These are phyloP conservation scores for Ramaria rubella DNA, from an alignment of 768 basidiomycete genomes.

Conservation along the genomic window DNA sequence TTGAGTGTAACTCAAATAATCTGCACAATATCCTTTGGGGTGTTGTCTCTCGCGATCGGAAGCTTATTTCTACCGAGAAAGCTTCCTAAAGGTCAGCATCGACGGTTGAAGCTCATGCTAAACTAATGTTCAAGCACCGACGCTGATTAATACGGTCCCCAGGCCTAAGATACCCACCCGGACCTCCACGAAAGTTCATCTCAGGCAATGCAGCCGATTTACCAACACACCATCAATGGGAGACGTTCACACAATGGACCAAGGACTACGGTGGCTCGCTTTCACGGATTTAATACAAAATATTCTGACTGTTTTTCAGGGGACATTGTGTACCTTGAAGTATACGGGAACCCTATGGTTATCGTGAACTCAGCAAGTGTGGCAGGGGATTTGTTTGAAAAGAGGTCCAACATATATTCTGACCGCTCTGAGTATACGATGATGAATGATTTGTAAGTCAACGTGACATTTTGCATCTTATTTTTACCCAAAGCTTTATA, in stretches of 20 bases:
- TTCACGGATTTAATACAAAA: not conserved
- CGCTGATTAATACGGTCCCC: not conserved
- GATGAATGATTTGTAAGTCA: conserved; percentile 37
- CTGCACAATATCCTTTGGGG: no score
- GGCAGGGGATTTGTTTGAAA: conserved; percentile 40
- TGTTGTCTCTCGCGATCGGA: no score
- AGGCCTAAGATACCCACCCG: conserved; percentile 27
- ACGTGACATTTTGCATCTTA: not conserved
- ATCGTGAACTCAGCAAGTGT: conserved; percentile 38
- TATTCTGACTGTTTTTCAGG: conserved; percentile 22
- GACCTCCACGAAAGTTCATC: conserved; percentile 26
- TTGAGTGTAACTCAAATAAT: no score
- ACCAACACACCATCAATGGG: conserved; percentile 20
- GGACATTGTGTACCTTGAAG: conserved; percentile 38
- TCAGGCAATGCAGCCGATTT: conserved; percentile 22
- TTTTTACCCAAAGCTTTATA: conserved; percentile 12
- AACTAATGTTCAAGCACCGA: no score
- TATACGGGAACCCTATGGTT: conserved; percentile 39
- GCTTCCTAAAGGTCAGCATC: not conserved
- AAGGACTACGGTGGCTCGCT: conserved; percentile 20
- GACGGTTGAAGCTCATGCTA: not conserved
- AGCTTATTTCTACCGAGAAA: not conserved
- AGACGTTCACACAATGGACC: conserved; percentile 18
- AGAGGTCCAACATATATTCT: conserved; percentile 40
- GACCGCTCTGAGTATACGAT: conserved; percentile 37